Evolutionary conservation across 345 rosid genomes (phyloP).

Genomic region (Isatis tinctoria): DNA sequence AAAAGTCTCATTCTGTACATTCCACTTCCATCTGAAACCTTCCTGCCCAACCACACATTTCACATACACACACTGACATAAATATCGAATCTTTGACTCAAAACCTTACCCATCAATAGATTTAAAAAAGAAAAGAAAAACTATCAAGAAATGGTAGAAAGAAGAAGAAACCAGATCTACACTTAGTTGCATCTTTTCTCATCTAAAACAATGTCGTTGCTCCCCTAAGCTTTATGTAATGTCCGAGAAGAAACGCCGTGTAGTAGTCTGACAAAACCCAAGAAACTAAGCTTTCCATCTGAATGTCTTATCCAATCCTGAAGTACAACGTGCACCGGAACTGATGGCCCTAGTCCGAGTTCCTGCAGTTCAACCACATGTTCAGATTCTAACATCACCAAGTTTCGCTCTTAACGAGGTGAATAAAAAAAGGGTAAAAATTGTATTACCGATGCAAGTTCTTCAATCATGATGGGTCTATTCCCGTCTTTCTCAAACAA

Average conservation of each 20-base stretch:
- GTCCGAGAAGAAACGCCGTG: conserved; percentile 85
- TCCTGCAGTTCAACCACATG: conserved; percentile 47
- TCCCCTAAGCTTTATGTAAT: conserved; percentile 62
- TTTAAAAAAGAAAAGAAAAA: not conserved
- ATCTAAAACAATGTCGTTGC: conserved; percentile 19
- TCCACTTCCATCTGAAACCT: conserved; percentile 9
- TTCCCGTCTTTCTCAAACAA: conserved; percentile 89
- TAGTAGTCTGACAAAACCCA: conserved; percentile 82
- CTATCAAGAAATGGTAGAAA: conserved; percentile 13
- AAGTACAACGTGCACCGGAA: conserved; percentile 83
- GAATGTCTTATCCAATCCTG: conserved; percentile 92
- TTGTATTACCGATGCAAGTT: conserved; percentile 72
- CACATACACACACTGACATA: conserved; percentile 2
- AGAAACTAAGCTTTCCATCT: conserved; percentile 85
- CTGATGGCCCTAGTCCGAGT: conserved; percentile 85
- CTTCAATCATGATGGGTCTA: conserved; percentile 82
- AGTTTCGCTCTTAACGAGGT: conserved; percentile 1
- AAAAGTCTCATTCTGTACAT: conserved; percentile 7
- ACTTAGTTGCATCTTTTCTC: conserved; percentile 8
- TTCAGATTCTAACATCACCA: not conserved
- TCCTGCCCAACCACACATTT: not conserved
- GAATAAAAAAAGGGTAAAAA: not conserved
- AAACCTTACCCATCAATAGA: not conserved
- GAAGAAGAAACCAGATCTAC: conserved; percentile 16
- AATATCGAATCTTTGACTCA: conserved; percentile 13